Base-by-base conservation (phyloP, 2,329 filamentous ascomycete species). In the Aspergillus floridensis region DNA sequence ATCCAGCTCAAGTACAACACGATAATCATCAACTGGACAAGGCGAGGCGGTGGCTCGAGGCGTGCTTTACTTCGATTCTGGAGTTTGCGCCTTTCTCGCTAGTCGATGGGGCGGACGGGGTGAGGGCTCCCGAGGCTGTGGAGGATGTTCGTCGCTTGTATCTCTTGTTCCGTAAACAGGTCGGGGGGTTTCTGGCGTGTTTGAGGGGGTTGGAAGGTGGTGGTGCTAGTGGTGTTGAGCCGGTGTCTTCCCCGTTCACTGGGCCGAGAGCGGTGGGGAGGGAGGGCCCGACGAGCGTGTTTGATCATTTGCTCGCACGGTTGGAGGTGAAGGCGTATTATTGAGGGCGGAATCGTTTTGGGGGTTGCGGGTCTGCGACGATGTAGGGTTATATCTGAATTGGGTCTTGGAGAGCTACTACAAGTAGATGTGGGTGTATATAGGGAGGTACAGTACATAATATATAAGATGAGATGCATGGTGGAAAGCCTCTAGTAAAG, bases 271-370 rank as follows among this genome's bases (percentile, higher is more conserved):
- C 16, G 38, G 2, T 2, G 38, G 16, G 16, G 16, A 69, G 69
- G 50, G 69, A 70, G 44, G 74, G 76, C 47, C 78, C 81, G 35
- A 79, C 81, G 58, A 88, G 86, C 72, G 83, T 86, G 53, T 84
- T 93, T 69, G 84, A 86, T 50, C 85, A 89, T 68, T 78, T 95
- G 62, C 76, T 92, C 54, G 74, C 88, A 60, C 85, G 84, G 69
- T 77, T 93, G 63, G 90, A 93, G 71, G 87, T 92, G 82, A 87
- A 83, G 62, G 80, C 81, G 35, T 90, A 89, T 68, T 92, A 91
- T 69, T 77, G 65, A 69, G 14, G 48, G 47, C 19, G 2, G 8
- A 50, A 5, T 44, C 22, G 4, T 52, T 10, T 38, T 21, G 16
- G 32, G 41, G 16, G 44, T 46, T 26, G 41, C 16, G 47, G 24